phyloP scores from a whole-genome alignment of 164 flowering plant species.

The Piper betle region DNA sequence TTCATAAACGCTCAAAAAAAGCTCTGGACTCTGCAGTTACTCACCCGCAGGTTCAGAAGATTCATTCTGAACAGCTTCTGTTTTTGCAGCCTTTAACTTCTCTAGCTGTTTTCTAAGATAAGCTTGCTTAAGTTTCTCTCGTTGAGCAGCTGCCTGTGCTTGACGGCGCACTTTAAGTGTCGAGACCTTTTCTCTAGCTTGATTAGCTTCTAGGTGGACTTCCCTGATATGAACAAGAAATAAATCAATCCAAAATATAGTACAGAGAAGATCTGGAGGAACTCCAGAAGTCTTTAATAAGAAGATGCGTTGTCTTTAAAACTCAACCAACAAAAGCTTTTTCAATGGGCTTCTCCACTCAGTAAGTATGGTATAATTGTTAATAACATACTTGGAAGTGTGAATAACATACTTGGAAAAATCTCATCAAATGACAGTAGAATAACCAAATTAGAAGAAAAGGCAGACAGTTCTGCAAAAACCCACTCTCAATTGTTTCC shows the following conservation, averaged over 20 bases:
- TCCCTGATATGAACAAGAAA: conserved; percentile 37
- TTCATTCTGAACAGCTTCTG: conserved; percentile 6
- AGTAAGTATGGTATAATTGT: too few relatives aligned
- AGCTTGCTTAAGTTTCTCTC: conserved; percentile 81
- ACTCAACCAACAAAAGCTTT: background rate
- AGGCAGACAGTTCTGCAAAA: background rate
- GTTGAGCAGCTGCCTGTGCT: conserved; percentile 64
- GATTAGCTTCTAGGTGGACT: conserved; percentile 77
- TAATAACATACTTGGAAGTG: too few relatives aligned
- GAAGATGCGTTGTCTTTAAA: background rate
- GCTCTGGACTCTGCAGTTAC: background rate
- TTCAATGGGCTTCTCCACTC: background rate
- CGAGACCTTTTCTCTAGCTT: conserved; percentile 69
- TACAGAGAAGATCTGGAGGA: too few relatives aligned
- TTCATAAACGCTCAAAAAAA: too few relatives aligned
- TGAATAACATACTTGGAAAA: too few relatives aligned
- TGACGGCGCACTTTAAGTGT: conserved; percentile 62
- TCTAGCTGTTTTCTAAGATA: conserved; percentile 73
- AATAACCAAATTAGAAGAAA: background rate
- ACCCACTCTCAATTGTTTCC: background rate
- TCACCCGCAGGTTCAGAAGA: background rate
- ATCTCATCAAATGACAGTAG: too few relatives aligned
- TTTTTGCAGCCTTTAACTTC: conserved; percentile 53
- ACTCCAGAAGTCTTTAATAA: too few relatives aligned
- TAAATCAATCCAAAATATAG: background rate